Percentiles rank a stretch among this genome's conserved stretches.
Conservation (phyloP, 139 green algal genomes). For the Asterochloris erici region DNA sequence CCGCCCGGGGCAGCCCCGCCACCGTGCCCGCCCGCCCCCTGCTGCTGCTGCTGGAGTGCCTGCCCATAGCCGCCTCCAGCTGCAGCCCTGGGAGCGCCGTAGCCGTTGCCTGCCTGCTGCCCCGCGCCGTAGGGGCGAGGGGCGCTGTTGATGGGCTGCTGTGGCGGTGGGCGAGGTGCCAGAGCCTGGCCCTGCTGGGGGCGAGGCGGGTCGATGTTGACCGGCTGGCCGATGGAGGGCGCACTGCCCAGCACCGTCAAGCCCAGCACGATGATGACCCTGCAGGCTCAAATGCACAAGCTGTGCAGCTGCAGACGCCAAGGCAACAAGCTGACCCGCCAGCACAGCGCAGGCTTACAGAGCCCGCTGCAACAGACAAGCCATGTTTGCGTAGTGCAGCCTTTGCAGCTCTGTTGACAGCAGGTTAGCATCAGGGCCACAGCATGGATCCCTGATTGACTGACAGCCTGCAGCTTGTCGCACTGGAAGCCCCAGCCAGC, state of each 20-base stretch:
- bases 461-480: no score
- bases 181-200: conserved; percentile 4
- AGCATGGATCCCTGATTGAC: no score
- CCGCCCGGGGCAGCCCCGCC: neutral
- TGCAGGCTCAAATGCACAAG: conserved; percentile 5
- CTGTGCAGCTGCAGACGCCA: no score
- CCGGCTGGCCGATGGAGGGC: neutral
- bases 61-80: neutral
- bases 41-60: conserved; percentile 4
- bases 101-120: neutral
- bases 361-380: no score
- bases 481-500: no score
- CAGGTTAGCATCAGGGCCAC: no score
- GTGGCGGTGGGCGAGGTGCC: neutral
- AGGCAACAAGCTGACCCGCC: no score
- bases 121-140: neutral
- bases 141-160: neutral
- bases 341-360: no score
- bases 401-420: no score
- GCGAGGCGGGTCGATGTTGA: neutral
- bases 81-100: neutral
- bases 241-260: conserved; percentile 27
- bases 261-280: conserved; percentile 64
- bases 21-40: conserved; percentile 6
- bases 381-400: no score